phyloP scores from a whole-genome alignment of 805 yeast species.

The Zygosaccharomyces rouxii region DNA sequence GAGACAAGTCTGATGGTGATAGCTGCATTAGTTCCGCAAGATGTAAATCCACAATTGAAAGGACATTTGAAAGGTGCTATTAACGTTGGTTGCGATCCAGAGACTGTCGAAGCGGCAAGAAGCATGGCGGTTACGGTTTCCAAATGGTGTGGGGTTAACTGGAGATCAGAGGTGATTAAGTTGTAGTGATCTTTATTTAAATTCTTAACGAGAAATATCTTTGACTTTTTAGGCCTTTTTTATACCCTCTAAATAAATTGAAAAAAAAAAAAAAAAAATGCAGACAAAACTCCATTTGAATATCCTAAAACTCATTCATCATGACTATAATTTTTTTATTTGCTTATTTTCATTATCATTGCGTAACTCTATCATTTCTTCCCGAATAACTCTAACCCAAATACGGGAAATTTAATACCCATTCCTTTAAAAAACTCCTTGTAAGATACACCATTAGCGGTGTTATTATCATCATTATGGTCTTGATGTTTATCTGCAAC shows the following conservation, averaged over 20 bases:
- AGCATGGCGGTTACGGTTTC: slow-evolving; percentile 59
- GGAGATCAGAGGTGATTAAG: slow-evolving; percentile 42
- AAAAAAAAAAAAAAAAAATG: background rate
- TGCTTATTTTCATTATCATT: background rate
- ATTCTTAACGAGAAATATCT: slow-evolving; percentile 46
- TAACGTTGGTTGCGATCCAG: slow-evolving; percentile 67
- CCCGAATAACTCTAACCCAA: slow-evolving; percentile 26
- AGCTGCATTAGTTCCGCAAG: slow-evolving; percentile 82
- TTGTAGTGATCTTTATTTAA: slow-evolving; percentile 31
- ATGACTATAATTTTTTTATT: background rate
- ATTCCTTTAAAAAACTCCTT: slow-evolving; percentile 9
- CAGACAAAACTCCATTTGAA: background rate
- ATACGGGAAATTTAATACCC: slow-evolving; percentile 19
- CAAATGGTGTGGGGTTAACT: slow-evolving; percentile 67
- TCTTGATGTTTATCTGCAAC: background rate
- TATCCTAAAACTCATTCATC: background rate
- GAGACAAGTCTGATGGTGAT: slow-evolving; percentile 77
- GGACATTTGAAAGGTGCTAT: slow-evolving; percentile 87
- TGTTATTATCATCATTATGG: background rate
- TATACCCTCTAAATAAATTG: background rate
- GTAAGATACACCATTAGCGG: background rate
- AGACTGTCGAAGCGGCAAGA: slow-evolving; percentile 58
- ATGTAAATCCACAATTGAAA: slow-evolving; percentile 86
- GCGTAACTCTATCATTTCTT: slow-evolving; percentile 13
- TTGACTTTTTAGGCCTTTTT: background rate